Evolutionary conservation across 495 filamentous ascomycete genomes (phyloP), one percentile per base, ranked within the genome.

Genomic region (Neurospora sp.): DNA sequence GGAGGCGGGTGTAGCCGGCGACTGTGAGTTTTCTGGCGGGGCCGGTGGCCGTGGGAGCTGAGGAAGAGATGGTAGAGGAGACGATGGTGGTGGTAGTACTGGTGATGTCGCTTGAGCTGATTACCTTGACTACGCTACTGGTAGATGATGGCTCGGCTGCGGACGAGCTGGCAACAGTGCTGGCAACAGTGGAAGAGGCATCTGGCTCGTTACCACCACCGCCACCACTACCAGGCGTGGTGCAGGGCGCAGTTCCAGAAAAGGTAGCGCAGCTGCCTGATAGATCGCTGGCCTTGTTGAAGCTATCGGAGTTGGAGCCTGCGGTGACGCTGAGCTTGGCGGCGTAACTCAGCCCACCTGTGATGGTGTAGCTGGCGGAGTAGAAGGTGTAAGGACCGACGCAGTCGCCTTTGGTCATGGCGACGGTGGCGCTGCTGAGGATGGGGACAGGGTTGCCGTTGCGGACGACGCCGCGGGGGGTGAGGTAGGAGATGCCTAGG

Each of bases 341-440:
- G 44, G 85, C 84, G 76, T 83, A 83, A 69, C 81, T 85, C 54
- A 84, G 80, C 23, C 84, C 83, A 16, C 81, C 84, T 31, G 81
- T 76, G 54, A 86, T 79, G 46, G 84, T 78, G 74, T 83, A 85
- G 66, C 77, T 84, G 1, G 81, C 86, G 11, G 82, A 84, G 75
- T 86, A 89, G 37, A 90, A 81, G 20, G 81, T 86, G 73, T 90
- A 89, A 9, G 76, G 74, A 8, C 89, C 89, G 41, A 86, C 78
- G 44, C 87, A 86, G 42, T 81, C 73, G 12, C 85, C 84, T 74
- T 86, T 78, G 4, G 80, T 77, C 86, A 90, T 88, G 9, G 80
- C 72, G 9, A 85, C 46, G 4, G 80, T 84, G 8, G 79, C 76
- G 6, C 76, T 83, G 37, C 82, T 83, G 18, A 90, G 74, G 0